Base-by-base conservation (phyloP, 495 filamentous ascomycete genomes). In the Aspergillus hancockii region DNA sequence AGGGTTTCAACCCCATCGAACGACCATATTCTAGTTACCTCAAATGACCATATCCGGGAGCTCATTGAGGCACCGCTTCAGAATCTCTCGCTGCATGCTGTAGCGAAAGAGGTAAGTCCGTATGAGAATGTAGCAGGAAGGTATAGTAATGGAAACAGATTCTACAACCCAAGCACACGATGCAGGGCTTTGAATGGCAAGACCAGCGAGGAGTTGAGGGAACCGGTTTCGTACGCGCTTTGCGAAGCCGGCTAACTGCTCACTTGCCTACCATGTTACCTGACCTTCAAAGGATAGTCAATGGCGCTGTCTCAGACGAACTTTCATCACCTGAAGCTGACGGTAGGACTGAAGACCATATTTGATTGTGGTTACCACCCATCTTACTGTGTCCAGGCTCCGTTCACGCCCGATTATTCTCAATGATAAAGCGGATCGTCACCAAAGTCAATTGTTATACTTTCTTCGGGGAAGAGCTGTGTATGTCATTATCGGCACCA, bases 81-180 rank as follows among this genome's bases (percentile, higher is more conserved):
- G 13, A 36, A 10, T 14, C 32, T 36, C 2, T 36, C 32, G 4
- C 32, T 36, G 10, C 32, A 36, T 36, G 32, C 32, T 10, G 32
- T 36, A 9, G 32, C 32, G 4, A 36, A 36, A 14, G 32, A 36
- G 8, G 32, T 36, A 36, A 8, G 32, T 36, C 32, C 10, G 32
- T 8, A 36, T 14, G 32, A 36, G 1, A 14, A 1, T 14, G 13
- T 36, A 14, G 10, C 9, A 36, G 13, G 32, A 10, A 14, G 8
- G 2, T 14, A 36, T 1, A 36, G 8, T 36, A 36, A 36, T 14
- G 32, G 10, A 36, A 36, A 28, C n/a, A 50, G 47, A 50, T 50
- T 16, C 47, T 50, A 28, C 47, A 50, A n/a, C 23, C 47, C 18
- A 16, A 50, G 31, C 23, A 50, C 14, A 50, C 47, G 7, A 50